Evolutionary conservation across 306 rosid genomes (phyloP).

Genomic region (Cucurbita ficifolia): DNA sequence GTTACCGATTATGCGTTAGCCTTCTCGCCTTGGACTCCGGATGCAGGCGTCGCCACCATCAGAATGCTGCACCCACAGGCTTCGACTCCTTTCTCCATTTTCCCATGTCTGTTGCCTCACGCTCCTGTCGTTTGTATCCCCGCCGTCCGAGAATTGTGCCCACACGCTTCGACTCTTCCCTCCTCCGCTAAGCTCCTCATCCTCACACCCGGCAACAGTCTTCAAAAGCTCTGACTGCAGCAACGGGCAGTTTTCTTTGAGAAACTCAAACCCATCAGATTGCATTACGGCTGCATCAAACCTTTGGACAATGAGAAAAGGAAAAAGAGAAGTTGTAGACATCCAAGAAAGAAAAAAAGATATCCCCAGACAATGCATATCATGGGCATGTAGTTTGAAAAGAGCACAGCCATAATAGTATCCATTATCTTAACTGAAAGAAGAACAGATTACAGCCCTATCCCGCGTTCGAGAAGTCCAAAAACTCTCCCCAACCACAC

Average conservation of each 20-base stretch:
- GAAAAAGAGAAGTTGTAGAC: not conserved
- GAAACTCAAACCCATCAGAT: slow-evolving; percentile 82
- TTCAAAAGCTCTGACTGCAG: slow-evolving; percentile 88
- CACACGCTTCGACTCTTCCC: slow-evolving; percentile 82
- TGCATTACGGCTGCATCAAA: slow-evolving; percentile 82
- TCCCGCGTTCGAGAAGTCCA: not conserved
- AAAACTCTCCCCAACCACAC: not conserved
- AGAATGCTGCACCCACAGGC: slow-evolving; percentile 62
- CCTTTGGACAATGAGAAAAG: not conserved
- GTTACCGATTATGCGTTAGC: slow-evolving; percentile 16
- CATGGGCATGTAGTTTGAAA: not conserved
- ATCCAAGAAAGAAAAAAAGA: not conserved
- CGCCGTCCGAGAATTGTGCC: slow-evolving; percentile 94
- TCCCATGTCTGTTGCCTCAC: slow-evolving; percentile 84
- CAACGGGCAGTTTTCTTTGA: slow-evolving; percentile 76
- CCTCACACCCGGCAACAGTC: slow-evolving; percentile 86
- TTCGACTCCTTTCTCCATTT: slow-evolving; percentile 57
- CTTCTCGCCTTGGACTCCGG: slow-evolving; percentile 61
- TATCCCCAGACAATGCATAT: not conserved
- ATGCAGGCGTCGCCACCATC: slow-evolving; percentile 58
- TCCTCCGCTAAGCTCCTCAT: slow-evolving; percentile 62
- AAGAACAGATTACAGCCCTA: not conserved
- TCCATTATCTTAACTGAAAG: not conserved
- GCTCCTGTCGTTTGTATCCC: slow-evolving; percentile 66
- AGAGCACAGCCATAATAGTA: not conserved